phyloP scores from a whole-genome alignment of 2,329 filamentous ascomycete species.

The Claviceps sp. region DNA sequence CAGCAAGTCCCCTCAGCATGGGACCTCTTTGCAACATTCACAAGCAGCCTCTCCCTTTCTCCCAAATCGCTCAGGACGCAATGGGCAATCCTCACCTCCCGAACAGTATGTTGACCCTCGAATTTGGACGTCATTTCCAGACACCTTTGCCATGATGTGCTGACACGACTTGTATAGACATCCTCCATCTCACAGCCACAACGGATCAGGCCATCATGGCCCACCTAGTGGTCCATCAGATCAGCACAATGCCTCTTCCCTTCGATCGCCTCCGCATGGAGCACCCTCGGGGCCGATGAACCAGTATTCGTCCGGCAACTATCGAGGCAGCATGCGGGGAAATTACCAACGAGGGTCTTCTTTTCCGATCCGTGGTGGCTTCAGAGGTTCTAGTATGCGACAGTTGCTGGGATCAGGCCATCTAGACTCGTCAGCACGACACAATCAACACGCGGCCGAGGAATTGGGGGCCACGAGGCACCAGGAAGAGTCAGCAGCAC shows the following conservation, averaged over 20 bases:
- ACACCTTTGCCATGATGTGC: not conserved
- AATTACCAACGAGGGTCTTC: conserved; percentile 37
- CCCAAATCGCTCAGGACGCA: conserved; percentile 25
- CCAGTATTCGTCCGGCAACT: conserved; percentile 33
- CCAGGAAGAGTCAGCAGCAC: conserved; percentile 6
- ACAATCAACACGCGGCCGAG: conserved; percentile 5
- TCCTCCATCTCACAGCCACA: conserved; percentile 47
- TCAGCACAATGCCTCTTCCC: conserved; percentile 36
- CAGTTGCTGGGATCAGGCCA: conserved; percentile 54
- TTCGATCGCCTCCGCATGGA: conserved; percentile 39
- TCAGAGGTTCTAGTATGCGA: conserved; percentile 45
- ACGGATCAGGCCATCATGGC: conserved; percentile 33
- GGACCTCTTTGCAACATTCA: conserved; percentile 31
- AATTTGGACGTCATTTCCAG: not conserved
- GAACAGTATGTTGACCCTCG: conserved; percentile 24
- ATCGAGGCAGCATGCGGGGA: conserved; percentile 16
- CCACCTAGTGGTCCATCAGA: conserved; percentile 39
- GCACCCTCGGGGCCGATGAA: conserved; percentile 44
- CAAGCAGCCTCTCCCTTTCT: conserved; percentile 31
- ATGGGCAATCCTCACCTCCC: conserved; percentile 22
- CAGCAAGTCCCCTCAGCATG: conserved; percentile 29
- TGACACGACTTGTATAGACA: conserved; percentile 20
- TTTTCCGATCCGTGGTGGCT: conserved; percentile 41
- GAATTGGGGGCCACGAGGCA: conserved; percentile 9
- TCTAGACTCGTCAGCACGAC: conserved; percentile 11